Base-by-base conservation (phyloP, 2,329 filamentous ascomycete species). In the Fusarium cyanostomum region DNA sequence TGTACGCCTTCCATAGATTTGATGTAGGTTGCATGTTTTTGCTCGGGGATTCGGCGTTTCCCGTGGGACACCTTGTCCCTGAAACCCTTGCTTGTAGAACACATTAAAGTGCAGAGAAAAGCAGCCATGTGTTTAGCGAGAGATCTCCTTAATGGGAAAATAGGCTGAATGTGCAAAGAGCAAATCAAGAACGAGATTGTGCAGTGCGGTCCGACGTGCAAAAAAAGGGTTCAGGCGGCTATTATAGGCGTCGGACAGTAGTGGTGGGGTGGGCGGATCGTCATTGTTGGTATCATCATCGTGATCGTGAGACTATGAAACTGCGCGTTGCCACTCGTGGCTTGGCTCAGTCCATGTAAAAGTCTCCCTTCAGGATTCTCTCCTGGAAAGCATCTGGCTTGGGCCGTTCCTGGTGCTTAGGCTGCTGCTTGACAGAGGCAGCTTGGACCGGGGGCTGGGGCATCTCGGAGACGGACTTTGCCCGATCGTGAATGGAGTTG, bases 301-400 rank as follows among this genome's bases (percentile, higher is more conserved):
- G 59, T 67, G 48, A 53, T 71, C 59, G 59, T 67, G 42, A 66
- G 28, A 45, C 44, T 34, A 35, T 46, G 42, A 30, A 49, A 34
- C 30, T 45, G 54, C 46, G 49, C n/a, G 27, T 38, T 27, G 37
- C 21, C n/a, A 38, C n/a, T 34, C 7, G 16, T 31, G 16, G 7
- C 18, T n/a, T 31, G 24, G 37, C 59, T 83, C 83, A 97, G 74
- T 97, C 94, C 93, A 98, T 97, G 81, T 95, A 95, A 72, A 99
- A 98, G 73, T 99, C 95, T 41, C 94, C 95, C 80, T 97, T 95
- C 68, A 99, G 84, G 71, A 99, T 98, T 68, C 96, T 88, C 84
- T 99, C 95, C 78, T 97, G 94, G 80, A 97, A 95, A 63, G 90
- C 90, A 80, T 99, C 95, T 27, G 94, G 94, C 82, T 94, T 96